Evolutionary conservation across 2,329 filamentous ascomycete species (phyloP).

Genomic region (Didymella pinodella): DNA sequence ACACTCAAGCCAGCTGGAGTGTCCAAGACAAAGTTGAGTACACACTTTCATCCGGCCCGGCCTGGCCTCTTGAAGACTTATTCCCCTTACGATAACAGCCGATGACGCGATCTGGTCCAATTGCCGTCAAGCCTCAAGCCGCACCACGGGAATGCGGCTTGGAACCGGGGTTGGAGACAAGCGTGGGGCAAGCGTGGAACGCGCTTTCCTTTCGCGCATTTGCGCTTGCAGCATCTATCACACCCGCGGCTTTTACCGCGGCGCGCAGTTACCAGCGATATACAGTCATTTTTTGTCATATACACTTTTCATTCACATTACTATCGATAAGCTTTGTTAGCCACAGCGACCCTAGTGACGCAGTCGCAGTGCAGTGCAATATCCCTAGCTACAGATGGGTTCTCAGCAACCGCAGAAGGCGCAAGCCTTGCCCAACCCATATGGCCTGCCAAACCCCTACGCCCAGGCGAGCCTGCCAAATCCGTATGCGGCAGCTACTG

Average conservation of each 20-base stretch:
- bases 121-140: constrained; percentile 20
- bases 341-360: constrained; percentile 10
- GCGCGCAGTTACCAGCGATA: neutral
- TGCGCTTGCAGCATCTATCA: constrained; percentile 10
- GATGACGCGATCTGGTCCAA: constrained; percentile 23
- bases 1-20: constrained; percentile 14
- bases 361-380: constrained; percentile 5
- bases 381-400: constrained; percentile 32
- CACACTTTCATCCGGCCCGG: constrained; percentile 11
- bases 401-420: constrained; percentile 36
- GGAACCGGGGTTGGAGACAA: constrained; percentile 9
- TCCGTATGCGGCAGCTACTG: constrained; percentile 38
- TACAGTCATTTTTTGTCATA: neutral
- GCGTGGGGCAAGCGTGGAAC: constrained; percentile 19
- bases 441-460: constrained; percentile 40
- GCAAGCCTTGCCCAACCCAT: constrained; percentile 38
- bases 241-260: neutral
- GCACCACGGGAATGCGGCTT: constrained; percentile 10
- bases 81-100: constrained; percentile 12
- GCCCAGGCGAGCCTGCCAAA: constrained; percentile 37
- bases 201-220: constrained; percentile 14
- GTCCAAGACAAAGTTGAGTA: constrained; percentile 1
- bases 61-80: constrained; percentile 4
- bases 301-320: neutral
- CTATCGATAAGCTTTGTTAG: neutral